These are phyloP conservation scores for Fusarium sp. DNA, from an alignment of 2,329 filamentous ascomycete species.

Conservation along the genomic window DNA sequence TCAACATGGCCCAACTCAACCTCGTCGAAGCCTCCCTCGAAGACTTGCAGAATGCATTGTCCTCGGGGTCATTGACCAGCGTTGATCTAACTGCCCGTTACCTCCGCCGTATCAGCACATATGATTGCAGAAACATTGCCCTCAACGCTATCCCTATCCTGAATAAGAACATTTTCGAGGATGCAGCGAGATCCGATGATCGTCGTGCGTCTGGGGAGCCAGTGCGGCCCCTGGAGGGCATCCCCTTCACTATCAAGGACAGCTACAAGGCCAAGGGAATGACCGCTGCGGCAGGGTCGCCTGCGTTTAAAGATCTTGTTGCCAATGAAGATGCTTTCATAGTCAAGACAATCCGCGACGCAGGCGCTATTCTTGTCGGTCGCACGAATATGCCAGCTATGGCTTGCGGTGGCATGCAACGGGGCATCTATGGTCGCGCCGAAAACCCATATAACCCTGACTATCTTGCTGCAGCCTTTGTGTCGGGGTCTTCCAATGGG, in stretches of 20 bases:
- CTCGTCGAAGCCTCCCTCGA: constrained; percentile 43
- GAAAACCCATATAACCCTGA: constrained; percentile 67
- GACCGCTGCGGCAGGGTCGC: constrained; percentile 64
- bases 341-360: constrained; percentile 48
- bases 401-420: constrained; percentile 68
- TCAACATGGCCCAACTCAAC: constrained; percentile 8
- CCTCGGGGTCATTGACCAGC: constrained; percentile 27
- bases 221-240: constrained; percentile 58
- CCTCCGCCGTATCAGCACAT: constrained; percentile 41
- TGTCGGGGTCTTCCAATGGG: constrained; percentile 69
- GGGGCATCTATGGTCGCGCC: constrained; percentile 66
- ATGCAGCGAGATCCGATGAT: not conserved
- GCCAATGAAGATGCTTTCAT: constrained; percentile 65
- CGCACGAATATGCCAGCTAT: constrained; percentile 69
- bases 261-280: constrained; percentile 66
- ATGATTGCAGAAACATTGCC: constrained; percentile 37
- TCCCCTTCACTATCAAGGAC: constrained; percentile 69
- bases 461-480: constrained; percentile 66
- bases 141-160: constrained; percentile 13
- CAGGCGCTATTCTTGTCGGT: constrained; percentile 49
- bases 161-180: not conserved
- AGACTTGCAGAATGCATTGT: constrained; percentile 41
- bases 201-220: constrained; percentile 19
- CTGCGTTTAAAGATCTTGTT: constrained; percentile 62
- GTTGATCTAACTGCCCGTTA: constrained; percentile 44